Conservation (phyloP, 1,139 yeast genomes). For the Scheffersomyces cryptocercus region DNA sequence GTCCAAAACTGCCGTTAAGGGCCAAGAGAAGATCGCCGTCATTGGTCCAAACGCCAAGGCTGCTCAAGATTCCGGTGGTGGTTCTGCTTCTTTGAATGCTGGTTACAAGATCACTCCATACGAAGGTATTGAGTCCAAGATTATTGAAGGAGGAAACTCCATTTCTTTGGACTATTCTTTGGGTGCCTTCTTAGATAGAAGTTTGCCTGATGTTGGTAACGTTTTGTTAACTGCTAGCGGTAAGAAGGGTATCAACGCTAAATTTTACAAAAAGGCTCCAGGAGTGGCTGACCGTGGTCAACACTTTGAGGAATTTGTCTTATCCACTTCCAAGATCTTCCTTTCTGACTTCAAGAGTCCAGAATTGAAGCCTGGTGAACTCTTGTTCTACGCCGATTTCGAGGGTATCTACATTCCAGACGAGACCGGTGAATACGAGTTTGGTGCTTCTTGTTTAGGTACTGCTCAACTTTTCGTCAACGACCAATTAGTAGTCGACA, state of each 20-base stretch:
- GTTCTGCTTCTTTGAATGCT: constrained; percentile 35
- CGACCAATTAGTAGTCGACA: constrained; percentile 55
- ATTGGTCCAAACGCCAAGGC: constrained; percentile 41
- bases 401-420: constrained; percentile 46
- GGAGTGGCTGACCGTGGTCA: constrained; percentile 10
- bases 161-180: constrained; percentile 21
- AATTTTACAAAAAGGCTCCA: constrained; percentile 41
- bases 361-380: constrained; percentile 2
- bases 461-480: constrained; percentile 57
- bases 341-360: constrained; percentile 8
- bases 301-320: constrained; percentile 4
- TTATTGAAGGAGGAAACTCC: constrained; percentile 22
- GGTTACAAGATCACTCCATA: constrained; percentile 34
- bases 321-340: constrained; percentile 5
- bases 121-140: constrained; percentile 30
- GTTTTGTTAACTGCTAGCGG: constrained; percentile 29
- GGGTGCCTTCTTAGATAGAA: constrained; percentile 33
- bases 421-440: constrained; percentile 47
- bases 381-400: constrained; percentile 39
- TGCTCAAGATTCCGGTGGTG: constrained; percentile 38
- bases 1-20: constrained; percentile 5
- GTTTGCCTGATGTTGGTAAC: constrained; percentile 30
- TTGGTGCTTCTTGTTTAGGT: constrained; percentile 54
- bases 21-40: constrained; percentile 28
- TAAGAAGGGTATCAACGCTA: constrained; percentile 36